These are phyloP conservation scores for Fusarium lyarnte DNA, from an alignment of 2,329 filamentous ascomycete species.

Conservation along the genomic window DNA sequence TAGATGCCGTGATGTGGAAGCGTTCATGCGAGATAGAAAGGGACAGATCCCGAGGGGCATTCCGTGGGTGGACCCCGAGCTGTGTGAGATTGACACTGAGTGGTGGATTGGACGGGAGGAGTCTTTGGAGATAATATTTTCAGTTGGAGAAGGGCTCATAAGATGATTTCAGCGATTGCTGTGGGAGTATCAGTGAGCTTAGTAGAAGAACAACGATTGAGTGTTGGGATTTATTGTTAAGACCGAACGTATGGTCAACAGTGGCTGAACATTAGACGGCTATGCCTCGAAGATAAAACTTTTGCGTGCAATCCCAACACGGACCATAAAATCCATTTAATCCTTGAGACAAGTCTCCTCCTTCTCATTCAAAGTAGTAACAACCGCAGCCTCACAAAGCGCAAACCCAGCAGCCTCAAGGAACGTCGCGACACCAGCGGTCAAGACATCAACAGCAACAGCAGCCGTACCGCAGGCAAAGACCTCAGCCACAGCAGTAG, in stretches of 20 bases:
- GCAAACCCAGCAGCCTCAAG: background rate
- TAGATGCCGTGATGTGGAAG: background rate
- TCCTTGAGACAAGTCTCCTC: background rate
- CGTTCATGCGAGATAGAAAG: background rate
- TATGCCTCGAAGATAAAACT: too few relatives aligned
- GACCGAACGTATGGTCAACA: too few relatives aligned
- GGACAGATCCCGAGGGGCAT: background rate
- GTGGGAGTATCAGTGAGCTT: too few relatives aligned
- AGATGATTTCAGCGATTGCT: too few relatives aligned
- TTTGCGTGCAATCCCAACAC: too few relatives aligned
- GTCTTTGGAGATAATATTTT: background rate
- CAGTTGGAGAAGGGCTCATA: fast-evolving
- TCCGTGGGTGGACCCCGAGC: background rate
- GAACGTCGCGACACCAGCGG: background rate
- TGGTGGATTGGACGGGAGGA: background rate
- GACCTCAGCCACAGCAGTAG: background rate
- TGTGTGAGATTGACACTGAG: background rate
- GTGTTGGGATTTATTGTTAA: too few relatives aligned
- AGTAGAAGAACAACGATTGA: too few relatives aligned
- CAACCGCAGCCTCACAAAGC: fast-evolving
- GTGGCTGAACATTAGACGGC: too few relatives aligned
- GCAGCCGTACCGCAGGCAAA: background rate
- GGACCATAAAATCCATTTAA: too few relatives aligned
- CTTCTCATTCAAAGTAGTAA: background rate
- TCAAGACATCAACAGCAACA: background rate